phyloP scores from a whole-genome alignment of 2,329 filamentous ascomycete genomes.

The Simplicillium aogashimaense region DNA sequence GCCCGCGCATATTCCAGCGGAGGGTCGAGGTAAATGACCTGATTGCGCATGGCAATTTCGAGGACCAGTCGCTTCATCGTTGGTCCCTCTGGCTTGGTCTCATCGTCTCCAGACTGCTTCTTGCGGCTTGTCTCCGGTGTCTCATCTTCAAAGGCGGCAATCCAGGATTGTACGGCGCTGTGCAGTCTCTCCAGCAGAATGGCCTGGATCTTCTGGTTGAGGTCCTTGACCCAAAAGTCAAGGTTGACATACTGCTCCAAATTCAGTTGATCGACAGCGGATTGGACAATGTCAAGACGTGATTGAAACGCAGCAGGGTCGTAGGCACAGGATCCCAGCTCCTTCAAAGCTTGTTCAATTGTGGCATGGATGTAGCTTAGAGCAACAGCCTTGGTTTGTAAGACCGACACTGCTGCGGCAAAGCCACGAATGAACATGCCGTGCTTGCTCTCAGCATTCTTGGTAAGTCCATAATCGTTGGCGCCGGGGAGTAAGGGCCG shows the following conservation, averaged over 20 bases:
- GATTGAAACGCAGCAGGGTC: constrained; percentile 69
- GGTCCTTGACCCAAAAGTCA: constrained; percentile 74
- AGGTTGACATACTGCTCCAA: constrained; percentile 94
- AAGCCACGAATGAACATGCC: constrained; percentile 96
- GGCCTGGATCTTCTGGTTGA: constrained; percentile 77
- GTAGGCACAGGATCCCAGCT: constrained; percentile 79
- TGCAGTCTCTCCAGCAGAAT: constrained; percentile 76
- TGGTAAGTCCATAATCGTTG: constrained; percentile 32
- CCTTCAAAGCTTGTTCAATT: constrained; percentile 69
- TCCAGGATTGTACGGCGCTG: constrained; percentile 78
- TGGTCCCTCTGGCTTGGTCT: constrained; percentile 43
- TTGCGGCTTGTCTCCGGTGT: constrained; percentile 41
- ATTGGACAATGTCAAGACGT: constrained; percentile 77
- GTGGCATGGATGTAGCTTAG: constrained; percentile 72
- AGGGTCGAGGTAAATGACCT: constrained; percentile 93
- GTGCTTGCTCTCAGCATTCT: constrained; percentile 76
- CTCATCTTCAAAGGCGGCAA: constrained; percentile 67
- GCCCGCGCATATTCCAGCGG: constrained; percentile 85
- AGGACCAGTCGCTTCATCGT: constrained; percentile 67
- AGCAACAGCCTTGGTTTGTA: constrained; percentile 79
- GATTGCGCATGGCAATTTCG: constrained; percentile 95
- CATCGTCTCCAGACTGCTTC: constrained; percentile 37
- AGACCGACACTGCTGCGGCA: constrained; percentile 71
- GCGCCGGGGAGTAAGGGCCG: constrained; percentile 31
- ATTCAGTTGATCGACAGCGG: constrained; percentile 90